Base-by-base conservation (phyloP, 805 yeast genomes). In the Yarrowia alimentaria region DNA sequence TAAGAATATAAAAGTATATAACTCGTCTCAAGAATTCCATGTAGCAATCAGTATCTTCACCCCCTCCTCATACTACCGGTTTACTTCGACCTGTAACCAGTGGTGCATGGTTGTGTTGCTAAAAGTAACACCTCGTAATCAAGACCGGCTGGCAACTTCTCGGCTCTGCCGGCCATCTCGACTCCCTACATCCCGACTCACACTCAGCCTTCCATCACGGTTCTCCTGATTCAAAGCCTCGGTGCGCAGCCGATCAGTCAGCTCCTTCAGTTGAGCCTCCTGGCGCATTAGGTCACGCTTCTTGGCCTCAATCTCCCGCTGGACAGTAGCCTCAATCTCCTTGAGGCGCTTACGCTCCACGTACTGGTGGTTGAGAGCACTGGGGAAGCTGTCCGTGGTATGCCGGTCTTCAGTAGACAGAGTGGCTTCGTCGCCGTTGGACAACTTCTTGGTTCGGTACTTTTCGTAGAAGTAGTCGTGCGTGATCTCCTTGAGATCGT, bases 371-470 rank as follows among this genome's bases (percentile, higher is more conserved):
- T 30, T 40, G 31, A 24, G 22, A 14, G 35, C 53, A 20, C 33
- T 45, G 25, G 43, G 51, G 31, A 45, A 38, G 38, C 55, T 17
- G 58, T 59, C 12, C 52, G 21, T 19, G 53, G 58, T 26, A 40
- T 55, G 56, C 14, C 40, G 52, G 55, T 29, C 50, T 21, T 24
- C 25, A 12, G 51, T 12, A 14, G 28, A 17, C 7, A 21, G 14
- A 6, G 24, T 37, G 33, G 29, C 31, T 6, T 52, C 54, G 11
- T 52, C 54, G 16, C 53, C 60, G 17, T 54, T 53, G 6, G 85
- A 78, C 58, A 85, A 71, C 59, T 84, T 75, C 62, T 84, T 90
- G 16, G 93, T 82, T 68, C 95, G 61, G 55, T 66, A 66, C 29
- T 57, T 57, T 54, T 66, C 70, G 53, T 66, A 66, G 47, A 85